phyloP scores from a whole-genome alignment of 257 asterid species.

The Solanum ossicruentum region DNA sequence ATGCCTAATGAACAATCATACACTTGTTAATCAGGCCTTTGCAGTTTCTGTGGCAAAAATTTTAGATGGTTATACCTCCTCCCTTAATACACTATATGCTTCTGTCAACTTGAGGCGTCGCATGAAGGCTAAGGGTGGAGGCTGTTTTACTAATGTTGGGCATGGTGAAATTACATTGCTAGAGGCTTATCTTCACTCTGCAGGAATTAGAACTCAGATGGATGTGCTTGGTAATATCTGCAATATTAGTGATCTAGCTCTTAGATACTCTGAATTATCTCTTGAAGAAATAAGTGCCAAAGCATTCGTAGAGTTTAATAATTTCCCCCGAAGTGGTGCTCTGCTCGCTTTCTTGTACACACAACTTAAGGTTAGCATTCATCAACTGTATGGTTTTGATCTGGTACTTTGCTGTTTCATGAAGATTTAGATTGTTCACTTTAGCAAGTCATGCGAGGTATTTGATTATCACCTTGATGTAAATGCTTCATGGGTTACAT shows the following conservation, averaged over 20 bases:
- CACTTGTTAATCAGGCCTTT: slow-evolving; percentile 88
- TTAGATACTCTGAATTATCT: slow-evolving; percentile 36
- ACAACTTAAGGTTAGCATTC: slow-evolving; percentile 67
- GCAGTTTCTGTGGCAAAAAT: slow-evolving; percentile 77
- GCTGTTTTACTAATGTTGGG: slow-evolving; percentile 68
- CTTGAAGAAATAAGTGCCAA: slow-evolving; percentile 38
- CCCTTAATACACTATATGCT: slow-evolving; percentile 66
- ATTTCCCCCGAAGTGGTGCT: slow-evolving; percentile 73
- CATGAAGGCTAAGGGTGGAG: slow-evolving; percentile 36
- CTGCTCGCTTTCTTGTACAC: slow-evolving; percentile 67
- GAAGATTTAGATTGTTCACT: not conserved
- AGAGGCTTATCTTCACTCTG: slow-evolving; percentile 80
- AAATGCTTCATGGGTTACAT: not conserved
- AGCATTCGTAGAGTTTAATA: slow-evolving; percentile 43
- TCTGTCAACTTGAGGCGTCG: slow-evolving; percentile 63
- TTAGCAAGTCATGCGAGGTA: not conserved
- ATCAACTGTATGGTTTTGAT: not conserved
- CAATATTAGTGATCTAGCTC: slow-evolving; percentile 48
- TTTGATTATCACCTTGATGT: not conserved
- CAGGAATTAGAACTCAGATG: slow-evolving; percentile 66
- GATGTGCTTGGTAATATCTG: slow-evolving; percentile 88
- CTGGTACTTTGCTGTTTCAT: not conserved
- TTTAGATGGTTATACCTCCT: slow-evolving; percentile 61
- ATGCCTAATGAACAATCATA: slow-evolving; percentile 7
- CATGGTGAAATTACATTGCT: slow-evolving; percentile 67